phyloP scores from a whole-genome alignment of 257 asterid species.

The Primulina tabacum region DNA sequence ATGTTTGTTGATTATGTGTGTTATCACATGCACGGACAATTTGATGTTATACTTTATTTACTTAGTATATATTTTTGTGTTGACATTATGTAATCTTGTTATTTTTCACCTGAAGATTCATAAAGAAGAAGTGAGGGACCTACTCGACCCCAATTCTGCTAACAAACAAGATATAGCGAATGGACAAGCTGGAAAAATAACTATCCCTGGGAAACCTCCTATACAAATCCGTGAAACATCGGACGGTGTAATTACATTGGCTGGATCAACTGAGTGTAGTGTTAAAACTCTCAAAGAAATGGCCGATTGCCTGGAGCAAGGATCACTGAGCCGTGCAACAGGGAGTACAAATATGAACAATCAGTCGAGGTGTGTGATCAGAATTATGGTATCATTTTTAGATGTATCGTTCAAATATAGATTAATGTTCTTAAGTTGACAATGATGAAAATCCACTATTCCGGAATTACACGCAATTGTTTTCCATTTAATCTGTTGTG shows the following conservation, averaged over 20 bases:
- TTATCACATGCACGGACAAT: too few relatives aligned
- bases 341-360: conserved; percentile 99
- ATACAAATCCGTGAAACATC: conserved; percentile 99
- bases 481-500: neutral
- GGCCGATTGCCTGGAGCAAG: conserved; percentile 94
- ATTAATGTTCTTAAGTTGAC: neutral
- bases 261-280: conserved; percentile 92
- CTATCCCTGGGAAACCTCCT: conserved; percentile 74
- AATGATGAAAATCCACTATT: neutral
- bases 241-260: conserved; percentile 89
- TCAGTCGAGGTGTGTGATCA: conserved; percentile 69
- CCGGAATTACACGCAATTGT: neutral
- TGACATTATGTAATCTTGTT: conserved; percentile 6
- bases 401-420: neutral
- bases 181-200: conserved; percentile 68
- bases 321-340: conserved; percentile 90
- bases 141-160: conserved; percentile 58
- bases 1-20: neutral
- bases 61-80: conserved; percentile 4
- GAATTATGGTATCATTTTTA: neutral
- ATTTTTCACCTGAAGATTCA: conserved; percentile 60
- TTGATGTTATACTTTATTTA: neutral
- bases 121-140: conserved; percentile 96
- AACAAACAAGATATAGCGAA: conserved; percentile 65
- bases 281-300: conserved; percentile 86